A percentile compares a stretch with the other conserved stretches of the same genome.
phyloP scores from a whole-genome alignment of 2,329 filamentous ascomycete species.

The Penicillium sp. region DNA sequence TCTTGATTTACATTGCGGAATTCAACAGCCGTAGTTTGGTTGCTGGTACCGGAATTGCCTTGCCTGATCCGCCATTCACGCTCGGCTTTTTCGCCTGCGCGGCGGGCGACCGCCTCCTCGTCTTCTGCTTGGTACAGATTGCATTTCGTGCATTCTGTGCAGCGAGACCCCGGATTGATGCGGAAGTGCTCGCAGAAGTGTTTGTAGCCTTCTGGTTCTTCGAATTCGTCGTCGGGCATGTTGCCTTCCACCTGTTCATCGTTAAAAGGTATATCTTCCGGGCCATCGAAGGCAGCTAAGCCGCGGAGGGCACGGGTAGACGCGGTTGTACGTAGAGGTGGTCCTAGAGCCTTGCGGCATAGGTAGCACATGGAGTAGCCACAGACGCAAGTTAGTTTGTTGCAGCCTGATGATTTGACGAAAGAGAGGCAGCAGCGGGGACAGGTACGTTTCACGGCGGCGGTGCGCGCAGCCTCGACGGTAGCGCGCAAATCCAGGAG shows the following conservation, averaged over 20 bases:
- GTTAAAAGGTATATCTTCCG: constrained; percentile 29
- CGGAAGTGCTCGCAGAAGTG: constrained; percentile 98
- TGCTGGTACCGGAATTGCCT: constrained; percentile 35
- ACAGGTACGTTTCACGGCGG: constrained; percentile 92
- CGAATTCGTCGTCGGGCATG: constrained; percentile 23
- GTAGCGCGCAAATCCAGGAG: constrained; percentile 79
- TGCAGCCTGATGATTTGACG: constrained; percentile 91
- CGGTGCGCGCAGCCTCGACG: constrained; percentile 88
- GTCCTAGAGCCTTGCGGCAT: constrained; percentile 67
- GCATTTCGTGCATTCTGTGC: constrained; percentile 75
- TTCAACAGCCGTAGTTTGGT: constrained; percentile 13
- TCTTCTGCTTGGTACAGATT: constrained; percentile 71
- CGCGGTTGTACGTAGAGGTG: constrained; percentile 19
- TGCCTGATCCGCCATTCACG: constrained; percentile 67
- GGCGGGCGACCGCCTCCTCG: constrained; percentile 66
- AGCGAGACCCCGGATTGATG: constrained; percentile 70
- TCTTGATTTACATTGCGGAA: constrained; percentile 30
- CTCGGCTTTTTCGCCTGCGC: constrained; percentile 70
- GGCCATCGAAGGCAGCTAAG: constrained; percentile 44
- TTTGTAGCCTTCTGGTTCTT: constrained; percentile 70
- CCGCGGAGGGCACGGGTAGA: neutral
- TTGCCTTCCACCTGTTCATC: constrained; percentile 5
- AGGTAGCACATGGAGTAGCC: constrained; percentile 99
- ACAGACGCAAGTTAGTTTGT: constrained; percentile 93
- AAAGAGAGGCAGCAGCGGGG: constrained; percentile 88